A percentile compares a stretch with the other conserved stretches of the same genome.
These are phyloP conservation scores for Tuber indicum DNA, from an alignment of 495 filamentous ascomycete genomes.

Conservation along the genomic window DNA sequence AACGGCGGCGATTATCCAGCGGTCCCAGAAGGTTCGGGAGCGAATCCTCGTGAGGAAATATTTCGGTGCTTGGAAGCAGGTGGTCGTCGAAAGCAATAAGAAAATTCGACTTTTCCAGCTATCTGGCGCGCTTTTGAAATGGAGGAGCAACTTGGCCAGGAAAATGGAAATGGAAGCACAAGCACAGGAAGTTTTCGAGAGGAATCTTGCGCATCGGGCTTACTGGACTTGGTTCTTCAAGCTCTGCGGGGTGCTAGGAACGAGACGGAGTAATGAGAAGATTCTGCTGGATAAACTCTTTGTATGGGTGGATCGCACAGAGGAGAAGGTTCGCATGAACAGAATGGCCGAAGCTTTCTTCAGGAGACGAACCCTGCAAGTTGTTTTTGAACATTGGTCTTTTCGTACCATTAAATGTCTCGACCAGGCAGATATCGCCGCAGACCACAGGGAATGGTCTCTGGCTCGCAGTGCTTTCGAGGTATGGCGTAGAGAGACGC, in stretches of 20 bases:
- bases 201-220: conserved; percentile 26
- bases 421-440: conserved; percentile 28
- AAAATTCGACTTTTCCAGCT: conserved; percentile 37
- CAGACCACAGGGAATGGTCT: conserved; percentile 35
- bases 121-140: conserved; percentile 30
- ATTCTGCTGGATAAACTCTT: conserved; percentile 18
- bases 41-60: conserved; percentile 40
- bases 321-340: conserved; percentile 30
- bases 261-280: conserved; percentile 13
- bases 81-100: conserved; percentile 29
- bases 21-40: conserved; percentile 36
- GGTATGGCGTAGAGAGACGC: conserved; percentile 32
- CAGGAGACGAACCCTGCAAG: conserved; percentile 25
- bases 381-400: conserved; percentile 34
- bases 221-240: conserved; percentile 41
- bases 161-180: conserved; percentile 10
- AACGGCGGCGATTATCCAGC: conserved; percentile 38
- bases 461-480: conserved; percentile 28
- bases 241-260: conserved; percentile 29
- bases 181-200: conserved; percentile 29
- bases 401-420: conserved; percentile 29
- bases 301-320: conserved; percentile 29
- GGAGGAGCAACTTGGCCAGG: conserved; percentile 17
- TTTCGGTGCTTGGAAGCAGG: conserved; percentile 36
- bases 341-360: conserved; percentile 30